phyloP scores from a whole-genome alignment of 2,329 filamentous ascomycete genomes.

The Aspergillus intermedius region DNA sequence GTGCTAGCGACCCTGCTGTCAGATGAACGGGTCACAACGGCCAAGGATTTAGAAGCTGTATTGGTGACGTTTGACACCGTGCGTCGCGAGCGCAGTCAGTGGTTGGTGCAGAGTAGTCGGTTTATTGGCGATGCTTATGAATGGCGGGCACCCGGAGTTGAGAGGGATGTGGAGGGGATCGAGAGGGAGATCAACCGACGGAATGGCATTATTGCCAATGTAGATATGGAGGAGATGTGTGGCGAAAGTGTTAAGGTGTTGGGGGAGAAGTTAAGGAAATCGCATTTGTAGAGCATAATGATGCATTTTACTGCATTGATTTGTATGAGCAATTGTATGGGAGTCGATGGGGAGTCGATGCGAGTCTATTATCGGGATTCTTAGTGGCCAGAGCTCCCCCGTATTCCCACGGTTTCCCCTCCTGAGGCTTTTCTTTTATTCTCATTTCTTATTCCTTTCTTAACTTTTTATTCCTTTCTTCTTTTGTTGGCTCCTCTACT shows the following conservation, averaged over 20 bases:
- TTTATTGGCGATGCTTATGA: constrained; percentile 8
- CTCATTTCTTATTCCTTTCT: constrained; percentile 7
- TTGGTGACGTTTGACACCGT: constrained; percentile 21
- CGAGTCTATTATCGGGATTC: too few species aligned
- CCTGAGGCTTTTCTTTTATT: constrained; percentile 6
- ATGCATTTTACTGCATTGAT: constrained; percentile 1
- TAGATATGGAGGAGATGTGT: constrained; percentile 1
- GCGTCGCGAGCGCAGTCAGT: constrained; percentile 7
- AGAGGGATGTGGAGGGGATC: background rate
- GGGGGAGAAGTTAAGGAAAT: background rate
- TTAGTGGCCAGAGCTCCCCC: too few species aligned
- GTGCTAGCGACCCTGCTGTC: constrained; percentile 22
- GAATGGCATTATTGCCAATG: constrained; percentile 1
- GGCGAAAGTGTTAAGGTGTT: background rate
- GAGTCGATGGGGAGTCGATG: too few species aligned
- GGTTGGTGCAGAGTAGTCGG: constrained; percentile 6
- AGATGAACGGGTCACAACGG: constrained; percentile 14
- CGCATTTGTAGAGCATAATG: background rate
- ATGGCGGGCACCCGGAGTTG: constrained; percentile 3
- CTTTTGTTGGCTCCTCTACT: background rate
- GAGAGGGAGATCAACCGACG: background rate
- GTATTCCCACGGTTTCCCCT: constrained; percentile 7
- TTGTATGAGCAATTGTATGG: too few species aligned
- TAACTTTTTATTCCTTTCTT: background rate
- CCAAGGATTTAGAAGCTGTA: constrained; percentile 20